These are phyloP conservation scores for Aeminium ludgeri DNA, from an alignment of 495 filamentous ascomycete species.

Conservation along the genomic window DNA sequence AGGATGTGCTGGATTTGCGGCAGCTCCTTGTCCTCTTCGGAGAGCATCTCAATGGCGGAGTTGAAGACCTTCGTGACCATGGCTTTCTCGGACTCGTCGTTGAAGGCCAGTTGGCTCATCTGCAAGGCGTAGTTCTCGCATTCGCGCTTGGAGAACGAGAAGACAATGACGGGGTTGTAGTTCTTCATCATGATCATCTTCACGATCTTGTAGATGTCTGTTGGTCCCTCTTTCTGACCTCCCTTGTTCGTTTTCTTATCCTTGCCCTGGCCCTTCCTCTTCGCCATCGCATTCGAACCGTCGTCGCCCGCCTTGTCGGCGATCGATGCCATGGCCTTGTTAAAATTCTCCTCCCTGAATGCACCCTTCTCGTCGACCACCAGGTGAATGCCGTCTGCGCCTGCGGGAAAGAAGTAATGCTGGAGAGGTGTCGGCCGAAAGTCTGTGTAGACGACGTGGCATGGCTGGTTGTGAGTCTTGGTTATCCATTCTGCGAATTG, in stretches of 20 bases:
- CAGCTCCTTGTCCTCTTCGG: slow-evolving; percentile 72
- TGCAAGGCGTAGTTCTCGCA: slow-evolving; percentile 75
- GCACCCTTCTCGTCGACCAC: slow-evolving; percentile 90
- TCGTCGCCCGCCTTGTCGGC: slow-evolving; percentile 80
- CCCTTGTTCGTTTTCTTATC: slow-evolving; percentile 84
- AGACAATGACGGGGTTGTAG: slow-evolving; percentile 94
- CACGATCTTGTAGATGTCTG: slow-evolving; percentile 92
- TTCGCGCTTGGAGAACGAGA: slow-evolving; percentile 96
- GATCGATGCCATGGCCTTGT: slow-evolving; percentile 78
- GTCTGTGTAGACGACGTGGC: slow-evolving; percentile 96
- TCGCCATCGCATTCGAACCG: slow-evolving; percentile 57
- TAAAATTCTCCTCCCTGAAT: slow-evolving; percentile 94
- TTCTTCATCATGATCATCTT: slow-evolving; percentile 96
- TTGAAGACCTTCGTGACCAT: slow-evolving; percentile 91
- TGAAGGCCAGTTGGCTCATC: slow-evolving; percentile 80
- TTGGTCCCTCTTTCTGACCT: slow-evolving; percentile 47
- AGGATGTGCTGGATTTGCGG: slow-evolving; percentile 85
- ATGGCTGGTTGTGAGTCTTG: slow-evolving; percentile 90
- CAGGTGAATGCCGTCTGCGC: slow-evolving; percentile 82
- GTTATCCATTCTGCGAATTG: slow-evolving; percentile 98
- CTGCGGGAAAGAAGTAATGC: slow-evolving; percentile 93
- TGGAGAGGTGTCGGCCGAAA: slow-evolving; percentile 92
- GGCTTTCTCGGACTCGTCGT: slow-evolving; percentile 84
- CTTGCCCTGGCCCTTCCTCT: slow-evolving; percentile 69
- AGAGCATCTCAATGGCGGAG: slow-evolving; percentile 75